phyloP scores from a whole-genome alignment of 2,329 filamentous ascomycete species.

The Ceratocystis albifundus region DNA sequence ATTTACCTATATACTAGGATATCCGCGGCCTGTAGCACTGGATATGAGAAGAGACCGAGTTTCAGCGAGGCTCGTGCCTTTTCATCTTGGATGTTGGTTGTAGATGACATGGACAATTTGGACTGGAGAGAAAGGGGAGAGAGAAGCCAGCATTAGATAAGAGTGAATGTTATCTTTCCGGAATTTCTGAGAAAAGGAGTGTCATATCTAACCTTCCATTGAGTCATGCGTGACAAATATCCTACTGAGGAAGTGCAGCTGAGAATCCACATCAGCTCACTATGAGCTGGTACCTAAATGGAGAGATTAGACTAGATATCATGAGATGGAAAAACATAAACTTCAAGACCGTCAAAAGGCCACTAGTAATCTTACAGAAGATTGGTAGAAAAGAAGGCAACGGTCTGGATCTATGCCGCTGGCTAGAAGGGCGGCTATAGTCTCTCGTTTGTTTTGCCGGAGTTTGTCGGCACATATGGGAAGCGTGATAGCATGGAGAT shows the following conservation, averaged over 20 bases:
- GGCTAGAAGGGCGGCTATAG: slow-evolving; percentile 68
- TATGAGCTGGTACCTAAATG: slow-evolving; percentile 59
- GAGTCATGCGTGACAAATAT: slow-evolving; percentile 95
- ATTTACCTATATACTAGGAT: slow-evolving; percentile 67
- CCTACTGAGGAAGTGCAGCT: slow-evolving; percentile 86
- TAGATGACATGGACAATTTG: slow-evolving; percentile 56
- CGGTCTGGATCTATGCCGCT: slow-evolving; percentile 70
- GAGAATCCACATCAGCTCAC: slow-evolving; percentile 94
- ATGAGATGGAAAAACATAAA: neutral
- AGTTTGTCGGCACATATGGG: slow-evolving; percentile 54
- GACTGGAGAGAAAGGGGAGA: slow-evolving; percentile 39
- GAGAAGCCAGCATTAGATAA: neutral
- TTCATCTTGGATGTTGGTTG: slow-evolving; percentile 47
- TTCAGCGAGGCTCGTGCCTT: slow-evolving; percentile 53
- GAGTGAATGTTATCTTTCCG: neutral
- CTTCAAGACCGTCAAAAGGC: neutral
- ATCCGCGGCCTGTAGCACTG: slow-evolving; percentile 89
- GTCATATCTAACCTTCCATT: slow-evolving; percentile 67
- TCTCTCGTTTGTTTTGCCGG: slow-evolving; percentile 55
- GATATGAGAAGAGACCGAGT: slow-evolving; percentile 88
- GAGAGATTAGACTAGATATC: neutral
- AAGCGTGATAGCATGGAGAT: slow-evolving; percentile 84
- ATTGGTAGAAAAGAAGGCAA: slow-evolving; percentile 73
- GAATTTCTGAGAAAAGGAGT: too few relatives aligned
- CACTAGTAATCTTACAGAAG: slow-evolving; percentile 40